These are phyloP conservation scores for Kwoniella europaea DNA, from an alignment of 768 basidiomycete genomes.

Conservation along the genomic window DNA sequence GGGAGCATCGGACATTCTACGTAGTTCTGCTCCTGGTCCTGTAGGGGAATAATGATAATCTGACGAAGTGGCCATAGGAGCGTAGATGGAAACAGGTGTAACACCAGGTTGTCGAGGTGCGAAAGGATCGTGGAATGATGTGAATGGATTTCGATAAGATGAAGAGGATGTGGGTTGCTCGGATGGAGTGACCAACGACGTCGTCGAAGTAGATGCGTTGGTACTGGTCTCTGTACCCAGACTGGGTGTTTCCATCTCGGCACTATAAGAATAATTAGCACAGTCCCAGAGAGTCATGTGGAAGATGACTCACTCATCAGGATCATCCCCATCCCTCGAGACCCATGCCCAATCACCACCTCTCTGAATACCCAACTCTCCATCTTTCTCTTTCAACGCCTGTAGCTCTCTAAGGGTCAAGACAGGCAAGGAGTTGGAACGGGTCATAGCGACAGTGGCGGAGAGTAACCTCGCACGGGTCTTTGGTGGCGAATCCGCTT, in stretches of 20 bases:
- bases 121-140: slow-evolving; percentile 36
- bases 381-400: slow-evolving; percentile 51
- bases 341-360: slow-evolving; percentile 53
- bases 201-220: slow-evolving; percentile 21
- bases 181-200: slow-evolving; percentile 24
- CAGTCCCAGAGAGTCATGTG: background rate
- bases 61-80: slow-evolving; percentile 33
- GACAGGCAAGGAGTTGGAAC: slow-evolving; percentile 49
- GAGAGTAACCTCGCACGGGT: slow-evolving; percentile 9
- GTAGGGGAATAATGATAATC: slow-evolving; percentile 40
- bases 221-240: slow-evolving; percentile 17
- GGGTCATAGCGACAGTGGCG: slow-evolving; percentile 47
- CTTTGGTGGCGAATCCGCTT: slow-evolving; percentile 3
- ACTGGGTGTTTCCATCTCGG: slow-evolving; percentile 18
- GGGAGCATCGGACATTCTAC: slow-evolving; percentile 37
- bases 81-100: slow-evolving; percentile 13
- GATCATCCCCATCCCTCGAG: slow-evolving; percentile 29
- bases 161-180: slow-evolving; percentile 21
- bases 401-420: slow-evolving; percentile 48
- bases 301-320: slow-evolving; percentile 24
- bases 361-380: slow-evolving; percentile 51
- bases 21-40: slow-evolving; percentile 3
- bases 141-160: slow-evolving; percentile 13
- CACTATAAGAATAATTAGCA: background rate
- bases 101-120: slow-evolving; percentile 16